Percentiles rank a stretch among this genome's conserved stretches.
phyloP scores from a whole-genome alignment of 192 early-diverging fungal species.

The Chytriomyces sp. region DNA sequence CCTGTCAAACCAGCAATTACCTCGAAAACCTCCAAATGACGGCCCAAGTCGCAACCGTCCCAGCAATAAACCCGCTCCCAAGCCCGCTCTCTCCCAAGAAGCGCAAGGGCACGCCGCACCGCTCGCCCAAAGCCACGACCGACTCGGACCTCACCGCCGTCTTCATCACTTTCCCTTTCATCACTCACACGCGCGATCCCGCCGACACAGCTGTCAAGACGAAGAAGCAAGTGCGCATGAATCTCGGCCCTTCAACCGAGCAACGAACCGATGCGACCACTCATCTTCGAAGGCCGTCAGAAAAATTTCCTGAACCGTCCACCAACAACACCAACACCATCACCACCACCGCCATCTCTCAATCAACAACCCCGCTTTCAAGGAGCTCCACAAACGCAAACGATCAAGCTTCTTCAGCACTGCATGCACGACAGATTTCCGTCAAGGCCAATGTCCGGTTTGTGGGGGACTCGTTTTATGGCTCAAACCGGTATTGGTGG shows the following conservation, averaged over 20 bases:
- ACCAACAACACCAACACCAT: not conserved
- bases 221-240: too few relatives aligned
- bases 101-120: slow-evolving; percentile 14
- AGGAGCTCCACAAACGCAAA: not conserved
- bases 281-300: not conserved
- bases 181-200: not conserved
- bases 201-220: not conserved
- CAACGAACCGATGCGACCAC: too few relatives aligned
- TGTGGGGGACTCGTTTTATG: slow-evolving; percentile 21
- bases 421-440: not conserved
- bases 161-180: slow-evolving; percentile 21
- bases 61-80: too few relatives aligned
- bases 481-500: slow-evolving; percentile 14
- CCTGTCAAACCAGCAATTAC: too few relatives aligned
- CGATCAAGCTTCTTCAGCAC: not conserved
- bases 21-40: too few relatives aligned
- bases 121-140: not conserved
- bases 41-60: too few relatives aligned
- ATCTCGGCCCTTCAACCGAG: too few relatives aligned
- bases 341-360: not conserved
- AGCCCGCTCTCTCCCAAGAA: not conserved
- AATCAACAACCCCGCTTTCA: too few relatives aligned
- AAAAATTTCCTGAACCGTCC: slow-evolving; percentile 1
- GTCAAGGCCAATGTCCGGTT: slow-evolving; percentile 13
- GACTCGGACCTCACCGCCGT: slow-evolving; percentile 5